Evolutionary conservation across 1,284 basidiomycete species (phyloP), one percentile per base, ranked within the genome.

Genomic region (Sanghuangporus sanghuang): DNA sequence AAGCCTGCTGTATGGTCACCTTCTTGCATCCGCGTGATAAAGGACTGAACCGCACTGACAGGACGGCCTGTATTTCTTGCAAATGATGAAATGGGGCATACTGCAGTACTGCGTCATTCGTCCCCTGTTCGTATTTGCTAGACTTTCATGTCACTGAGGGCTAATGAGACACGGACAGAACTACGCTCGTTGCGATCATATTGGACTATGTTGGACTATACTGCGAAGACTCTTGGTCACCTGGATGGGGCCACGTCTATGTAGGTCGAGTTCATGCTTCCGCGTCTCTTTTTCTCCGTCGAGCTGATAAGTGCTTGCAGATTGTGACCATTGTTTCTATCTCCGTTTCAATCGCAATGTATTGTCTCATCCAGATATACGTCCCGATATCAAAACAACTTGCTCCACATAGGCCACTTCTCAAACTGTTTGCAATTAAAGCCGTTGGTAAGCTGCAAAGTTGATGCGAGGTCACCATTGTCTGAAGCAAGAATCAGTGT

Each of bases 311-410:
- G 32, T 14, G 18, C 18, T 3, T 32, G 35, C 58, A 88, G 87
- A 85, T 90, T 64, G 79, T 80, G 0, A 71, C 82, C 14, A 75
- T 88, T 65, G 84, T 91, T 57, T 88, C 87, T 0, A 71, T 90
- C 49, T 91, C 89, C 0, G 90, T 93, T n/a, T 82, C 89, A 0
- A 71, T 92, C 44, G 88, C 89, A 46, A 92, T 92, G 88, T 92
- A 90, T 73, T 90, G 87, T 70, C 75, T 93, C 58, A 76, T 93
- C n/a, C 89, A 92, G 71, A 75, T 92, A 21, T 92, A 91, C 70
- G 68, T 90, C 18, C 76, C 83, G 1, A 79, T 92, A 9, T 74
- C 84, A 4, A 74, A 74, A 18, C 76, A 85, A 57, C 77, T 93
- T 38, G 77, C 81, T 12, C 84, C 82, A 0, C 84, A 86, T 64